Evolutionary conservation across 345 rosid species (phyloP), one percentile per base, ranked within the genome.

Genomic region (Dipteronia sinensis): DNA sequence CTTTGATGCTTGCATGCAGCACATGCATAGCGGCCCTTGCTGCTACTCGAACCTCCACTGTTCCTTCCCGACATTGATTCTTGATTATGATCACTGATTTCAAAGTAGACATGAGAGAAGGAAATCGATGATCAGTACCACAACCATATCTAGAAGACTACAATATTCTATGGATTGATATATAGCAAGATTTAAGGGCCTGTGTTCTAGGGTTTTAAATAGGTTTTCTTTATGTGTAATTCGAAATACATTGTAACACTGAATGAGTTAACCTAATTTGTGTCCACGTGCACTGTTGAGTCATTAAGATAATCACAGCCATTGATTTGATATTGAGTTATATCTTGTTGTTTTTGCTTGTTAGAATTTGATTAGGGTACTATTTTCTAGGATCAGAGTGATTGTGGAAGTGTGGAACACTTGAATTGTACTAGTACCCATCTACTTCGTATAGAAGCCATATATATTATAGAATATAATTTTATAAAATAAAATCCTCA

Each of bases 1-100:
- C 85, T 63, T 49, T 77, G 85, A 65, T 80, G 80, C 71, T 75
- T 82, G 83, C 87, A 85, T 11, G 83, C 77, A 34, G 83, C 82
- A 40, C 86, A 83, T 27, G 82, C 78, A 11, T 64, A 71, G 29
- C 77, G 79, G 10, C 38, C 38, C 38, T 67, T 46, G 53, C 76
- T 34, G 38, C 6, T 34, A 34, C 38, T 34, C 6, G 38, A 34
- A 34, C 4, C 38, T 34, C 4, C 38, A 5, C 38, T 34, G 38
- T 34, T 34, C 6, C 38, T 4, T 34, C 38, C 38, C 13, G 40
- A 15, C 42, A 65, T 49, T 40, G 6, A 16, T 61, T 59, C 15
- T 67, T 34, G 38, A 34, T 34, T 34, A 34, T 10, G 7, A 23
- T 22, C 25, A 20, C 17, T 42, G 46, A 42, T 42, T 42, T 42